These are phyloP conservation scores for Tilletiopsis washingtonensis DNA, from an alignment of 1,284 basidiomycete genomes.

Conservation along the genomic window DNA sequence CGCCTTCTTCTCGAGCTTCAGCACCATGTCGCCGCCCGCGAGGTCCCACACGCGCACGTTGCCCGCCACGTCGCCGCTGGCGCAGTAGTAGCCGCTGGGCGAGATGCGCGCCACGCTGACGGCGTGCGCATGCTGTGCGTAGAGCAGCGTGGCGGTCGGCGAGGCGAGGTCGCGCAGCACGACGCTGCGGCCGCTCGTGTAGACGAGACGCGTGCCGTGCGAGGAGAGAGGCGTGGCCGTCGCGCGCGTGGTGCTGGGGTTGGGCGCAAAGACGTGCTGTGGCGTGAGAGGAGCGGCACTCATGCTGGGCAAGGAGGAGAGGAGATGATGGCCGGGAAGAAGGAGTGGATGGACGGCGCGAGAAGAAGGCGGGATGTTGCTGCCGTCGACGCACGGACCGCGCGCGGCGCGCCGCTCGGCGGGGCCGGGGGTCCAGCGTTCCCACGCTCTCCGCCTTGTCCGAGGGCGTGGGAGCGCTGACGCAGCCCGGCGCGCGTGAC, in stretches of 20 bases:
- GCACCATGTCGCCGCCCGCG: conserved; percentile 71
- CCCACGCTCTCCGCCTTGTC: too few relatives aligned
- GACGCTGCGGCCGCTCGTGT: conserved; percentile 75
- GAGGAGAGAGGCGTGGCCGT: conserved; percentile 72
- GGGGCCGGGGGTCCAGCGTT: too few relatives aligned
- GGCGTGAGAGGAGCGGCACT: too few relatives aligned
- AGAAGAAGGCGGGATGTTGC: too few relatives aligned
- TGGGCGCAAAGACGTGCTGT: conserved; percentile 12
- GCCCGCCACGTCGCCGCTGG: conserved; percentile 54
- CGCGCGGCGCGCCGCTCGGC: too few relatives aligned
- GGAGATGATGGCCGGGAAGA: too few relatives aligned
- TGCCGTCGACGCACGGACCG: too few relatives aligned
- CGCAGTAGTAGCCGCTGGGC: conserved; percentile 89
- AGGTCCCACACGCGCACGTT: conserved; percentile 80
- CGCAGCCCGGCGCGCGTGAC: too few relatives aligned
- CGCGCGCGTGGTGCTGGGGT: conserved; percentile 53
- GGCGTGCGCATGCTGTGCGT: conserved; percentile 73
- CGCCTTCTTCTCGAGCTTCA: conserved; percentile 65
- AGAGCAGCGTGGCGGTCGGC: conserved; percentile 50
- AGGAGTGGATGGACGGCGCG: too few relatives aligned
- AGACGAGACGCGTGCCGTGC: conserved; percentile 74
- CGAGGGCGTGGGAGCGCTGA: too few relatives aligned
- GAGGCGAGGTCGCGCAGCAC: conserved; percentile 51
- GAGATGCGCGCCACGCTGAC: conserved; percentile 84
- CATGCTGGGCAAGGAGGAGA: too few relatives aligned